Conservation (phyloP, 352 stramenopile genomes). For the Globisporangium orthogonon region DNA sequence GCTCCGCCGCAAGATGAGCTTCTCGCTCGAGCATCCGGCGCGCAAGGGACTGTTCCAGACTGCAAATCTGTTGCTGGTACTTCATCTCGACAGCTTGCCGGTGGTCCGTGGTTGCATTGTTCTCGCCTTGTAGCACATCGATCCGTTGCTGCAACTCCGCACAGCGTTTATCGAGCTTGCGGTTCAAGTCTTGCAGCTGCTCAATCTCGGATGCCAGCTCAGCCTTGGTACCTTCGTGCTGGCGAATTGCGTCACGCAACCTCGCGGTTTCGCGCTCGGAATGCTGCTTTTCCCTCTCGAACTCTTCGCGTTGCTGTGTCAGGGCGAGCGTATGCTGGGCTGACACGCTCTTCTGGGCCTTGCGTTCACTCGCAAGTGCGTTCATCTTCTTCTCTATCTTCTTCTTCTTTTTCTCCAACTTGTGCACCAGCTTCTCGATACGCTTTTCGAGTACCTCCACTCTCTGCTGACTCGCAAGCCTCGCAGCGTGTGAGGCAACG, state of each 20-base stretch:
- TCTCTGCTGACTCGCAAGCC: not conserved
- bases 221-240: conserved; percentile 10
- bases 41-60: conserved; percentile 26
- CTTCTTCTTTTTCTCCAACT: conserved; percentile 21
- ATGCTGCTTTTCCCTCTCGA: conserved; percentile 8
- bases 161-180: conserved; percentile 18
- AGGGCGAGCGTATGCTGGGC: conserved; percentile 11
- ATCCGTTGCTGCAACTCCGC: conserved; percentile 3
- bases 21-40: conserved; percentile 28
- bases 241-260: conserved; percentile 15
- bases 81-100: conserved; percentile 6
- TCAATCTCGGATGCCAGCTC: conserved; percentile 3
- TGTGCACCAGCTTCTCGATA: not conserved
- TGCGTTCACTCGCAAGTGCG: conserved; percentile 24
- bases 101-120: not conserved
- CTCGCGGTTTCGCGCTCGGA: conserved; percentile 9
- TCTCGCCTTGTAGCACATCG: too few species aligned
- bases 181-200: conserved; percentile 7
- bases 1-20: conserved; percentile 26
- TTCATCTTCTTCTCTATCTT: conserved; percentile 34
- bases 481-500: conserved; percentile 5
- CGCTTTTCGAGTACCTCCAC: not conserved
- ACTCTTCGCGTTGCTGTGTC: conserved; percentile 11
- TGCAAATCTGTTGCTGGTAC: conserved; percentile 18
- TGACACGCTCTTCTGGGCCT: conserved; percentile 14